Conservation (phyloP, 768 basidiomycete genomes). For the Leucosporidium creatinivorum region DNA sequence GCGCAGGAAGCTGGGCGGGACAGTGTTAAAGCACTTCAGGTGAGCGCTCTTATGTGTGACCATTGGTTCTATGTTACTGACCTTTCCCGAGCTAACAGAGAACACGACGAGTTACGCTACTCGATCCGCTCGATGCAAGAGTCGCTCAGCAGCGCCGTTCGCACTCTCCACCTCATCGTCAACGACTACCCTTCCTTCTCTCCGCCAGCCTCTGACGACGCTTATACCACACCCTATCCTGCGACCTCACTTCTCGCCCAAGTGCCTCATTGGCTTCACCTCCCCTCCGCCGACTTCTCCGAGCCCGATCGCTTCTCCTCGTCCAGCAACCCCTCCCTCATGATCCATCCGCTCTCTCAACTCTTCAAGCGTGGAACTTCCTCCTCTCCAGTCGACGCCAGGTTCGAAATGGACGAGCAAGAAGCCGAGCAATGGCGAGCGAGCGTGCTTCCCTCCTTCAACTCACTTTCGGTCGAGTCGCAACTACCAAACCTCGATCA, state of each 20-base stretch:
- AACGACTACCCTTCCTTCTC: slow-evolving; percentile 20
- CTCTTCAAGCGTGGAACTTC: slow-evolving; percentile 2
- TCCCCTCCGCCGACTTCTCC: slow-evolving; percentile 1
- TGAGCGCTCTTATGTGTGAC: background rate
- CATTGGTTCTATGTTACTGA: background rate
- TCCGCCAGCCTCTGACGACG: background rate
- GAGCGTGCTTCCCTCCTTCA: slow-evolving; percentile 31
- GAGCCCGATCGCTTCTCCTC: too few species aligned
- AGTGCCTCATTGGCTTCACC: slow-evolving; percentile 45
- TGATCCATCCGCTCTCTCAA: slow-evolving; percentile 9
- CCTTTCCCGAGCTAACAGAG: slow-evolving; percentile 7
- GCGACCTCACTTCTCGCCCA: slow-evolving; percentile 25
- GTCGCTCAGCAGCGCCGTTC: slow-evolving; percentile 5
- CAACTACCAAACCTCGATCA: slow-evolving; percentile 27
- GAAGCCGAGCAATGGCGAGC: slow-evolving; percentile 12
- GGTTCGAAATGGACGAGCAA: background rate
- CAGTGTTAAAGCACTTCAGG: slow-evolving; percentile 18
- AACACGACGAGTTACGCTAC: slow-evolving; percentile 38
- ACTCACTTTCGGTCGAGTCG: slow-evolving; percentile 36
- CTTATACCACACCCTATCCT: background rate
- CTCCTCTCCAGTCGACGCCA: background rate
- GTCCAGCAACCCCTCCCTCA: background rate
- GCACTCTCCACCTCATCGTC: slow-evolving; percentile 32
- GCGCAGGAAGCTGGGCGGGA: too few species aligned
- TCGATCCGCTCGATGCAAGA: slow-evolving; percentile 35